A percentile compares a stretch with the other conserved stretches of the same genome.
Conservation (phyloP, 2,329 filamentous ascomycete genomes). For the Pseudocercospora fuligena region DNA sequence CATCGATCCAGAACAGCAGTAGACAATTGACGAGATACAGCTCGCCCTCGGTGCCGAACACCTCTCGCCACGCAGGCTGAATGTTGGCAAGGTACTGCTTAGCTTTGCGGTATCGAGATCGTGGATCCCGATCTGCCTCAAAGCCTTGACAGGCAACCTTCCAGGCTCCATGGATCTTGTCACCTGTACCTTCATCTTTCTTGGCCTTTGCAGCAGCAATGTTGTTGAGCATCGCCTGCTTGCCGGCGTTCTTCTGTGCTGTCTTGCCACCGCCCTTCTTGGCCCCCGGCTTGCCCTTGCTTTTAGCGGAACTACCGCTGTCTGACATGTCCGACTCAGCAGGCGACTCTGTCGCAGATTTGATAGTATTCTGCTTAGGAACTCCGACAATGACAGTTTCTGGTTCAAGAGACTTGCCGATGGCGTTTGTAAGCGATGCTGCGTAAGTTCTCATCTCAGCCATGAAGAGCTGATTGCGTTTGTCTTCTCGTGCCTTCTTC, state of each 20-base stretch:
- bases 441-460: conserved; percentile 71
- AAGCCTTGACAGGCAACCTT: conserved; percentile 51
- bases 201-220: conserved; percentile 49
- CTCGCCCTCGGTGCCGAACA: conserved; percentile 52
- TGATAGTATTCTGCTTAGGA: conserved; percentile 24
- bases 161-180: conserved; percentile 54
- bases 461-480: conserved; percentile 68
- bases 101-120: conserved; percentile 55
- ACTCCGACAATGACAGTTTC: conserved; percentile 63
- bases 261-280: conserved; percentile 42
- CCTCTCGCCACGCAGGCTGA: conserved; percentile 44
- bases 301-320: conserved; percentile 29
- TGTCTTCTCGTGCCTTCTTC: conserved; percentile 48
- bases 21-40: conserved; percentile 57
- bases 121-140: conserved; percentile 50
- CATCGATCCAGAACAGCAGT: conserved; percentile 54
- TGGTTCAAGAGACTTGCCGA: conserved; percentile 66
- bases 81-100: conserved; percentile 55
- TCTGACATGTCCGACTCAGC: conserved; percentile 38
- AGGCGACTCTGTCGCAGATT: conserved; percentile 32
- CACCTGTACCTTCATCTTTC: conserved; percentile 47
- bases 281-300: conserved; percentile 36
- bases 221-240: conserved; percentile 51
- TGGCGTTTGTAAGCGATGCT: conserved; percentile 68
- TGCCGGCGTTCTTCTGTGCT: conserved; percentile 42